These are phyloP conservation scores for Leishmania arabica DNA, from an alignment of 208 protist species.

Conservation along the genomic window DNA sequence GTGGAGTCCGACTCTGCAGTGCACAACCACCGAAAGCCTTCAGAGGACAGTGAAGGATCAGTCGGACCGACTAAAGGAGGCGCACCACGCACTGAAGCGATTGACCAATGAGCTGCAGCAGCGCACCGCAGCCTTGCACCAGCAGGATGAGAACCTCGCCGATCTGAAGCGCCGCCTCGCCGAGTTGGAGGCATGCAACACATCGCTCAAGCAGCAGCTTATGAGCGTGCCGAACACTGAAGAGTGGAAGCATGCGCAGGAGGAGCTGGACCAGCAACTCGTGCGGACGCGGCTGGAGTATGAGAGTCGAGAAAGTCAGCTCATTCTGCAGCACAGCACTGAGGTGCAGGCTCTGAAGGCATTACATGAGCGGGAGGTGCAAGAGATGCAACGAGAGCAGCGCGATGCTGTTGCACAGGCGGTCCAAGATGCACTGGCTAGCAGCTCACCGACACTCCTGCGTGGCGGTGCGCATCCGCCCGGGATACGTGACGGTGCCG, in stretches of 20 bases:
- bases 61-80: constrained; percentile 49
- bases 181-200: constrained; percentile 24
- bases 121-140: constrained; percentile 36
- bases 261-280: constrained; percentile 52
- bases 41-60: constrained; percentile 27
- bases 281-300: constrained; percentile 50
- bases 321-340: constrained; percentile 66
- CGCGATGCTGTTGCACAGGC: constrained; percentile 32
- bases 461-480: background rate
- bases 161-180: constrained; percentile 47
- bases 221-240: constrained; percentile 59
- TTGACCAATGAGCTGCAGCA: constrained; percentile 37
- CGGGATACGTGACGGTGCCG: background rate
- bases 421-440: constrained; percentile 18
- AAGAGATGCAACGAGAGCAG: constrained; percentile 43
- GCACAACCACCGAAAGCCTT: constrained; percentile 2
- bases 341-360: constrained; percentile 63
- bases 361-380: constrained; percentile 54
- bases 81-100: constrained; percentile 33
- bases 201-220: constrained; percentile 27
- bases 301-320: constrained; percentile 40
- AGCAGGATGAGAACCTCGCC: constrained; percentile 45
- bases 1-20: no score
- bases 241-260: constrained; percentile 52
- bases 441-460: background rate